Evolutionary conservation across 148 eudicot species (phyloP).

Genomic region (Camellia sinensis): DNA sequence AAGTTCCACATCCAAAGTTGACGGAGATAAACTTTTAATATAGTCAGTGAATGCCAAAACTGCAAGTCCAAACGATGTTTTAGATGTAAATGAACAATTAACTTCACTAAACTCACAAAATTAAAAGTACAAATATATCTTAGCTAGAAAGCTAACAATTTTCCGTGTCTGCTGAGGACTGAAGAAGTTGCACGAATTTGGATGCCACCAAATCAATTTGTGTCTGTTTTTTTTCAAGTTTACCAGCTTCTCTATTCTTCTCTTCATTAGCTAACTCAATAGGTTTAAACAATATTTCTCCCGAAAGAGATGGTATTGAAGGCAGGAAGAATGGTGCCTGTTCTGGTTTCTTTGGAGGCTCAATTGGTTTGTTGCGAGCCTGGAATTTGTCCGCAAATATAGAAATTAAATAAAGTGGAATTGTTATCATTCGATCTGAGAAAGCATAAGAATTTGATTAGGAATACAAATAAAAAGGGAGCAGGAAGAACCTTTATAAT

Average conservation of each 20-base stretch:
- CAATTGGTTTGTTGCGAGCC: constrained; percentile 91
- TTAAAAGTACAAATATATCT: not conserved
- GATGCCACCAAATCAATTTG: constrained; percentile 40
- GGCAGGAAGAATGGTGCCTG: constrained; percentile 95
- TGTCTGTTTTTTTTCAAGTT: constrained; percentile 20
- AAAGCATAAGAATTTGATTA: not conserved
- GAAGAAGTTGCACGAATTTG: constrained; percentile 59
- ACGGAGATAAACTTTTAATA: constrained; percentile 76
- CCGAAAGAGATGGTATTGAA: constrained; percentile 80
- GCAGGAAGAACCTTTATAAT: constrained; percentile 65
- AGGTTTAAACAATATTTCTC: constrained; percentile 68
- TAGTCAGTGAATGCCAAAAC: constrained; percentile 84
- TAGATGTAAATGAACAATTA: not conserved
- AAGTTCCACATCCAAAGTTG: constrained; percentile 91
- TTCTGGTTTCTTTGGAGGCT: constrained; percentile 95
- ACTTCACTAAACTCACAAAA: not conserved
- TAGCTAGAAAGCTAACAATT: constrained; percentile 50
- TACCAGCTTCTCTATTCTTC: constrained; percentile 25
- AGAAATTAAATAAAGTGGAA: not conserved
- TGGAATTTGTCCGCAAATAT: constrained; percentile 25
- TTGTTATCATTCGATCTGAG: not conserved
- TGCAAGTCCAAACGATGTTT: constrained; percentile 31
- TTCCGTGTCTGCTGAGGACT: constrained; percentile 53
- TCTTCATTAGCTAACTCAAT: constrained; percentile 48
- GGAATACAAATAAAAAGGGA: not conserved